Evolutionary conservation across 345 rosid species (phyloP).

Genomic region (Ceriops tagal): DNA sequence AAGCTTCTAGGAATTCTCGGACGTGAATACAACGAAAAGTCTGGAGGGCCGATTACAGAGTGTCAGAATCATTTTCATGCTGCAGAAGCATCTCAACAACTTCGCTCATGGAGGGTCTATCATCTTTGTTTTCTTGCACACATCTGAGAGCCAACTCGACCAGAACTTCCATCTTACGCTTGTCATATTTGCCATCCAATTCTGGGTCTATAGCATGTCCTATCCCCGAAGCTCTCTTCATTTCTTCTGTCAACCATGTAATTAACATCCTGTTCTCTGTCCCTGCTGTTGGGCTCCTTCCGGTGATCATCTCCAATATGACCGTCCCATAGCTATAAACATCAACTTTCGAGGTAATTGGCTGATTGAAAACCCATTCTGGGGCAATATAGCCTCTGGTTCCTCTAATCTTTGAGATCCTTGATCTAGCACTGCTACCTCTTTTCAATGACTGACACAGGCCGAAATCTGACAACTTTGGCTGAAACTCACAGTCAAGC

Average conservation of each 20-base stretch:
- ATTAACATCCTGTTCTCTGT: not conserved
- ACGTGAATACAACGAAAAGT: too few species aligned
- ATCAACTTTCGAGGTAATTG: slow-evolving; percentile 14
- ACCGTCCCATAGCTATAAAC: slow-evolving; percentile 21
- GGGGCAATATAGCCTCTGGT: slow-evolving; percentile 21
- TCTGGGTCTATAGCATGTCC: not conserved
- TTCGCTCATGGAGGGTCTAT: slow-evolving; percentile 34
- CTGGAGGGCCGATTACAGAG: too few species aligned
- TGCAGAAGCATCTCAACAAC: slow-evolving; percentile 31
- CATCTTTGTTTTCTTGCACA: slow-evolving; percentile 28
- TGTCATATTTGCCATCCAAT: not conserved
- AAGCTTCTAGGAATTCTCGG: too few species aligned
- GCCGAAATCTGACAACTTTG: slow-evolving; percentile 19
- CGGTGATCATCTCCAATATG: slow-evolving; percentile 7
- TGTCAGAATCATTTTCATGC: not conserved
- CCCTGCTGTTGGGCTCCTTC: slow-evolving; percentile 7
- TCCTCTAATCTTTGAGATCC: slow-evolving; percentile 12
- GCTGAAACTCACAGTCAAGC: slow-evolving; percentile 1
- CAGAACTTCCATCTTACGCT: slow-evolving; percentile 10
- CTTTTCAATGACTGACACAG: slow-evolving; percentile 8
- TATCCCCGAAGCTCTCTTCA: not conserved
- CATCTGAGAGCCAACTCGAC: slow-evolving; percentile 29
- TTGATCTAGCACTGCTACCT: not conserved
- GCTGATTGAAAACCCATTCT: slow-evolving; percentile 13
- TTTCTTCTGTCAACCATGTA: slow-evolving; percentile 4